phyloP scores from a whole-genome alignment of 2,329 filamentous ascomycete genomes.

The Pseudogymnoascus sp. region DNA sequence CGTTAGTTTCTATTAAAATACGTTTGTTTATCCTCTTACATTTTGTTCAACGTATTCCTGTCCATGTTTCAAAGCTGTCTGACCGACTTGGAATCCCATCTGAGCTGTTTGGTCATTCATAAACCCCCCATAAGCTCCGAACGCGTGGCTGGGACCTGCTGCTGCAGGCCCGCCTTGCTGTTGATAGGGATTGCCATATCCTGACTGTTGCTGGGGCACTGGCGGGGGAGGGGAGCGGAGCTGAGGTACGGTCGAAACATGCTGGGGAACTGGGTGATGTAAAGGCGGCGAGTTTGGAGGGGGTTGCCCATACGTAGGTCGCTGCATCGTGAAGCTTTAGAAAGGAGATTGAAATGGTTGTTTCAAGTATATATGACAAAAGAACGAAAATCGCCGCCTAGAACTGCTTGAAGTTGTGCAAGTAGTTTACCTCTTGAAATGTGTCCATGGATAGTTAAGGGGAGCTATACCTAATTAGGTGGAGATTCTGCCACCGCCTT shows the following conservation, averaged over 20 bases:
- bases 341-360: neutral
- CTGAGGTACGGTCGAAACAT: conserved; percentile 96
- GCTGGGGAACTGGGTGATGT: conserved; percentile 94
- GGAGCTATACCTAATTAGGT: neutral
- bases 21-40: conserved; percentile 49
- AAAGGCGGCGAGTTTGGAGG: conserved; percentile 73
- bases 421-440: conserved; percentile 6
- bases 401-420: neutral
- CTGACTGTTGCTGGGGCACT: conserved; percentile 54
- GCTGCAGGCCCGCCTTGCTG: conserved; percentile 41
- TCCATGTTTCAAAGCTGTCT: conserved; percentile 82
- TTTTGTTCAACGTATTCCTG: conserved; percentile 96
- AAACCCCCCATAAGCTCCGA: conserved; percentile 77
- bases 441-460: conserved; percentile 8
- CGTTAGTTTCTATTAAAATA: conserved; percentile 13
- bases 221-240: conserved; percentile 88
- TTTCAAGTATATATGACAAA: neutral
- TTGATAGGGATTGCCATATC: conserved; percentile 68
- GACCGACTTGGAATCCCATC: conserved; percentile 88
- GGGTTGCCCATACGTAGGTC: conserved; percentile 68
- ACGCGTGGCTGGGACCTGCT: conserved; percentile 36
- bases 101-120: conserved; percentile 94
- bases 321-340: conserved; percentile 58
- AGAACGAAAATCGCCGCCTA: neutral
- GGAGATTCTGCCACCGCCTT: conserved; percentile 7